Base-by-base conservation (phyloP, 1,139 yeast genomes). In the Arxiozyma slooffiae region DNA sequence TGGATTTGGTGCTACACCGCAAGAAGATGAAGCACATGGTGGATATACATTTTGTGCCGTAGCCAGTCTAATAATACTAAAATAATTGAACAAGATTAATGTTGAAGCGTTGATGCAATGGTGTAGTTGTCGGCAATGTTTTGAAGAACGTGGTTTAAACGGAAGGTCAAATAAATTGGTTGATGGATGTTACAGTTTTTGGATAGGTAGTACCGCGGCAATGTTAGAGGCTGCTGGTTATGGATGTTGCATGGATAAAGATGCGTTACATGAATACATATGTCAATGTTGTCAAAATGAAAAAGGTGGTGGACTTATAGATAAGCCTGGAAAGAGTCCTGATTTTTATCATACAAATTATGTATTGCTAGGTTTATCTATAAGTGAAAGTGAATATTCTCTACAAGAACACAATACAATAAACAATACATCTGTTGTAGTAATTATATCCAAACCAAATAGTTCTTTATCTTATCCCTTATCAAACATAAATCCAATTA, bases 291-390 rank as follows among this genome's bases (percentile, higher is more conserved):
- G 95, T 54, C 98, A 92, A 66, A 59, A 65, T n/a, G 62, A 59
- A 0, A 62, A 67, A 6, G 57, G 55, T 3, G 96, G 96, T 2
- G 97, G 98, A 0, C 71, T 92, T 36, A 70, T 82, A 47, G 99
- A 92, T 64, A 94, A 92, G 64, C 98, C 98, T 0, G 89, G 88
- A 0, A 80, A 78, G 55, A 62, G 69, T 11, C 81, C 94, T 0
- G 99, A 92, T 64, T 85, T 83, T 49, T 94, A 92, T 66, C 99
- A 92, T 63, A 83, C 97, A 1, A 89, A 90, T 64, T 94, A 92
- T 63, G 80, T 83, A 0, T 69, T 90, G 2, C 71, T 85, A 50
- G 98, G 98, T 0, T 70, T 92, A 39, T 79, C 95, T 43, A 73
- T 80, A 41, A 75, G 84, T 6, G 92, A 87, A 58, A 74, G 81